Percentiles rank a stretch among this genome's conserved stretches.
Conservation (phyloP, 164 flowering plant genomes). For the Chloranthus sessilifolius region DNA sequence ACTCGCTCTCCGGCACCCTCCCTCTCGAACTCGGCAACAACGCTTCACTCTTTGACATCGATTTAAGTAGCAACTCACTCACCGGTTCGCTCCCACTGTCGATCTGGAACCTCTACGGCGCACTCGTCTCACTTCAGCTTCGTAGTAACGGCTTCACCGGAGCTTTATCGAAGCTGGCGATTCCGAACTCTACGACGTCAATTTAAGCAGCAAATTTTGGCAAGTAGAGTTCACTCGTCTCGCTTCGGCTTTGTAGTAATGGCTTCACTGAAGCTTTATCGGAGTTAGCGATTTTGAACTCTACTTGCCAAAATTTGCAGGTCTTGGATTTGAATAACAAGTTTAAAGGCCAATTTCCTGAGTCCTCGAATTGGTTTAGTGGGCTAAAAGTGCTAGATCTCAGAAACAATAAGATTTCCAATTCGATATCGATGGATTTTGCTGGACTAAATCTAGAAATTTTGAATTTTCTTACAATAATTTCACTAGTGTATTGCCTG, state of each 20-base stretch:
- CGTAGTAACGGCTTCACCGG: too few relatives aligned
- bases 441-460: slow-evolving; percentile 45
- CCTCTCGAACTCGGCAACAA: too few relatives aligned
- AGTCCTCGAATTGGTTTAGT: slow-evolving; percentile 46
- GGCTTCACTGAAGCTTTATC: slow-evolving; percentile 58
- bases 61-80: too few relatives aligned
- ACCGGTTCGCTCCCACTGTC: too few relatives aligned
- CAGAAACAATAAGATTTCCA: slow-evolving; percentile 53
- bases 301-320: slow-evolving; percentile 51
- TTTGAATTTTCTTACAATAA: slow-evolving; percentile 82
- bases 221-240: slow-evolving; percentile 59
- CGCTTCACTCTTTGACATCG: too few relatives aligned
- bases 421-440: slow-evolving; percentile 52
- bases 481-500: slow-evolving; percentile 73
- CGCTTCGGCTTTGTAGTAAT: slow-evolving; percentile 63
- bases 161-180: too few relatives aligned
- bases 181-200: slow-evolving; percentile 66
- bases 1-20: too few relatives aligned
- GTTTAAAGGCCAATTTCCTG: slow-evolving; percentile 71
- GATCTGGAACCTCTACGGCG: too few relatives aligned
- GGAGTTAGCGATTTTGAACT: slow-evolving; percentile 69
- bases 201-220: slow-evolving; percentile 62
- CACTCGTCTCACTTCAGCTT: too few relatives aligned
- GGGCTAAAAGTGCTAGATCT: slow-evolving; percentile 74
- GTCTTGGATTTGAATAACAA: slow-evolving; percentile 65